Evolutionary conservation across 495 filamentous ascomycete genomes (phyloP).

Genomic region (Lepidopterella palustris): DNA sequence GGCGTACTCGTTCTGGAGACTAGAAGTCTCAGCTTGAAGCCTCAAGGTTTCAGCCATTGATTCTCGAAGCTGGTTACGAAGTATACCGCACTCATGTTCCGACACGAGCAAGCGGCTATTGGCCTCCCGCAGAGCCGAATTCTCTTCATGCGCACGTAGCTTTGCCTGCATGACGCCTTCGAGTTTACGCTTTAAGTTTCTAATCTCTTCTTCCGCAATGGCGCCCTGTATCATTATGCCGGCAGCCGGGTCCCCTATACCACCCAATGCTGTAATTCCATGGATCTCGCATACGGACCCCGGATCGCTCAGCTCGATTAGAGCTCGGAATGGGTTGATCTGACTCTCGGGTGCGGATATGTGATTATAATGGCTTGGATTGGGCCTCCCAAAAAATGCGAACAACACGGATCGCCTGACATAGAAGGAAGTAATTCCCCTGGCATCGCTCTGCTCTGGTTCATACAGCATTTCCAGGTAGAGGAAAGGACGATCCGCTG

Average conservation of each 20-base stretch:
- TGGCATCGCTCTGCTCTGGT: background rate
- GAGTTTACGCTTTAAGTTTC: background rate
- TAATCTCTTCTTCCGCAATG: background rate
- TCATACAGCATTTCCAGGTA: background rate
- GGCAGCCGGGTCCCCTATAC: background rate
- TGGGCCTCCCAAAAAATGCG: background rate
- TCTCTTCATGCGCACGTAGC: background rate
- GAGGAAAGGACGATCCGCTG: background rate
- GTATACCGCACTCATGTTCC: background rate
- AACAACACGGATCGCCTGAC: background rate
- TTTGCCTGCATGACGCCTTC: background rate
- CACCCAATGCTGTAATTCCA: background rate
- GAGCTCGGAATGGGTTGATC: background rate
- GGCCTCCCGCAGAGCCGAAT: background rate
- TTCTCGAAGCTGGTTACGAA: background rate
- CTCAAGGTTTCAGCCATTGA: background rate
- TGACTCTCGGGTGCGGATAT: background rate
- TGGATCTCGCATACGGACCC: background rate
- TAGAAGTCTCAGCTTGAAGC: background rate
- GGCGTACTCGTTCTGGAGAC: background rate
- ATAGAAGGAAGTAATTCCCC: background rate
- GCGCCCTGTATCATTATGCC: background rate
- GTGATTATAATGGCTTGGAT: background rate
- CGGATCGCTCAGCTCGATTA: background rate
- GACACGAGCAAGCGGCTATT: background rate